Evolutionary conservation across 208 protist genomes (phyloP).

Genomic region (Acanthamoeba culbertsoni): DNA sequence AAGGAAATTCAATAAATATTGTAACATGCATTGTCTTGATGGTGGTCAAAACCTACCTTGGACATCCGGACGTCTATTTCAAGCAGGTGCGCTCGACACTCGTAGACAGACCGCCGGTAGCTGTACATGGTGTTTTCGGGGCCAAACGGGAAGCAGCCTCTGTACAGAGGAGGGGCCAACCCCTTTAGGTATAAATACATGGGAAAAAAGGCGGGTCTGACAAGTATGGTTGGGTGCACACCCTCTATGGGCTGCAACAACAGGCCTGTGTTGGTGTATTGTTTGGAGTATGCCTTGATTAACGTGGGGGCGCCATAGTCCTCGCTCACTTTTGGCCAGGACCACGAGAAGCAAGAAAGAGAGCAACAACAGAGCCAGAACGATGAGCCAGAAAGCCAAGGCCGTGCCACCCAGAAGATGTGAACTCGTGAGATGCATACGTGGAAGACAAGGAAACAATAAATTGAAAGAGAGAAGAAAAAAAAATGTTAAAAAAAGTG

Average conservation of each 20-base stretch:
- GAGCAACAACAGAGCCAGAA: not conserved
- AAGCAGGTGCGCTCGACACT: not conserved
- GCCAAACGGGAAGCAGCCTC: not conserved
- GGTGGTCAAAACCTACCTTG: not conserved
- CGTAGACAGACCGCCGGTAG: not conserved
- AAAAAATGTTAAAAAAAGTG: not conserved
- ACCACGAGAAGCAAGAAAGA: not conserved
- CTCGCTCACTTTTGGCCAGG: not conserved
- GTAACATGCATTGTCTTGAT: not conserved
- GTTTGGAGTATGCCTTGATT: not conserved
- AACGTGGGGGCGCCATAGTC: not conserved
- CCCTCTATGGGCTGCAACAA: not conserved
- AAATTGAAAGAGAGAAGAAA: not conserved
- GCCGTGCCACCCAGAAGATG: not conserved
- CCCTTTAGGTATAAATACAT: not conserved
- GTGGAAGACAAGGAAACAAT: not conserved
- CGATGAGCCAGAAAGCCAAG: not conserved
- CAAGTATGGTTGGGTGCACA: not conserved
- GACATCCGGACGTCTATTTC: conserved; percentile 16
- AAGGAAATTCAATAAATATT: not conserved
- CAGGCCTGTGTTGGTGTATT: not conserved
- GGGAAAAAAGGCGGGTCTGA: too few species aligned
- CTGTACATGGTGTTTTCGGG: conserved; percentile 44
- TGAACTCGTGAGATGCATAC: not conserved
- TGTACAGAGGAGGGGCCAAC: too few species aligned